These are phyloP conservation scores for Mrakia hoshinonis DNA, from an alignment of 768 basidiomycete species.

Conservation along the genomic window DNA sequence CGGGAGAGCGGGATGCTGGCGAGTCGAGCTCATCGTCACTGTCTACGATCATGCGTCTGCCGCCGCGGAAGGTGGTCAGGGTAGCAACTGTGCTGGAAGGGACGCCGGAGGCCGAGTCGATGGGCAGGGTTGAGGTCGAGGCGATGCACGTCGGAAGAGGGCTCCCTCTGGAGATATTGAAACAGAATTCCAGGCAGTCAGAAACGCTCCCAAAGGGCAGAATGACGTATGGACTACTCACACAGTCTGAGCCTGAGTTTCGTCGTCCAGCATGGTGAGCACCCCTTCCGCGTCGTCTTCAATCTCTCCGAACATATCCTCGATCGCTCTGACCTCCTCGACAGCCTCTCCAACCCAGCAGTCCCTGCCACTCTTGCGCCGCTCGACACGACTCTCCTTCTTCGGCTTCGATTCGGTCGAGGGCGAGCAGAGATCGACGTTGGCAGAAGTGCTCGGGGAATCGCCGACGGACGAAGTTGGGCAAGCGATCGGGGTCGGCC, in stretches of 20 bases:
- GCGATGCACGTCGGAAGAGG: not conserved
- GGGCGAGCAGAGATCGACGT: not conserved
- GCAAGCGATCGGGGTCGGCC: too few relatives aligned
- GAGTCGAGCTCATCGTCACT: slow-evolving; percentile 3
- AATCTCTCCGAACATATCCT: not conserved
- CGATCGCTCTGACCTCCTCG: not conserved
- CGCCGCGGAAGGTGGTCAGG: not conserved
- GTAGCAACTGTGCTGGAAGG: not conserved
- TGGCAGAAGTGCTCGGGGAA: not conserved
- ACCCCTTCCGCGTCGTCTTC: not conserved
- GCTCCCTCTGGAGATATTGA: not conserved
- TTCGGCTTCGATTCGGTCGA: not conserved
- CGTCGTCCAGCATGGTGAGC: not conserved
- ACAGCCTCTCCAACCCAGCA: slow-evolving; percentile 3
- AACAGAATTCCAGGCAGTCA: too few relatives aligned
- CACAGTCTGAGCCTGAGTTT: not conserved
- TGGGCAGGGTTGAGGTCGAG: not conserved
- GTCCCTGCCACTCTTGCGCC: not conserved
- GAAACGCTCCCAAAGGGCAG: too few relatives aligned
- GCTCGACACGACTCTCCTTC: not conserved
- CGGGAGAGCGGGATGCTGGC: not conserved
- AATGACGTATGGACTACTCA: not conserved
- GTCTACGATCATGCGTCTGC: not conserved
- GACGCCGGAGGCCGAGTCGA: not conserved
- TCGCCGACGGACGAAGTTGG: too few relatives aligned